Evolutionary conservation across 1,284 basidiomycete genomes (phyloP).

Genomic region (Austroboletus niveus): DNA sequence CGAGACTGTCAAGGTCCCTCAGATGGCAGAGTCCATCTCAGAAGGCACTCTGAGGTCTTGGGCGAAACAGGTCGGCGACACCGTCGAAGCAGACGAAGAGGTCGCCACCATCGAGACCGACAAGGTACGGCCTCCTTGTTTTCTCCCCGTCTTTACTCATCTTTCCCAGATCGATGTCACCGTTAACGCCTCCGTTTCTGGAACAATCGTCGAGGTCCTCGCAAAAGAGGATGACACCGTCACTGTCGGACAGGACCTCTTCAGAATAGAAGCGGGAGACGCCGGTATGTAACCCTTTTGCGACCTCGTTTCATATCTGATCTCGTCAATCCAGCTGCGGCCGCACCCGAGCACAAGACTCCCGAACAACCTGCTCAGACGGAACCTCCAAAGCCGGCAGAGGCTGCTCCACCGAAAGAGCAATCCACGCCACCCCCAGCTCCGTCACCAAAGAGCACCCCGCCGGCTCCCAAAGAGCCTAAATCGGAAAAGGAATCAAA

Average conservation of each 20-base stretch:
- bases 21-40: conserved; percentile 99
- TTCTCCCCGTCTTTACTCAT: background rate
- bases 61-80: conserved; percentile 93
- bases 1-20: conserved; percentile 94
- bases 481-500: conserved; percentile 37
- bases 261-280: conserved; percentile 87
- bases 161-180: conserved; percentile 88
- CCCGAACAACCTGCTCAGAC: conserved; percentile 38
- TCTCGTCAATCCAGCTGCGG: conserved; percentile 19
- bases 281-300: conserved; percentile 45
- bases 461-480: conserved; percentile 30
- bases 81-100: conserved; percentile 91
- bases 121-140: conserved; percentile 61
- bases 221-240: conserved; percentile 95
- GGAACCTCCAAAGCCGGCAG: conserved; percentile 25
- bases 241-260: conserved; percentile 91
- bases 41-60: conserved; percentile 97
- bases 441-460: conserved; percentile 38
- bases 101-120: conserved; percentile 98
- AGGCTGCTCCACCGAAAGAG: conserved; percentile 48
- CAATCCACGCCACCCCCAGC: conserved; percentile 48
- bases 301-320: background rate
- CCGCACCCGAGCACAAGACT: conserved; percentile 35
- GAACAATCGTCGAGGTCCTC: conserved; percentile 85
- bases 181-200: conserved; percentile 90